phyloP scores from a whole-genome alignment of 1,284 basidiomycete species.

The Ustilago tritici region DNA sequence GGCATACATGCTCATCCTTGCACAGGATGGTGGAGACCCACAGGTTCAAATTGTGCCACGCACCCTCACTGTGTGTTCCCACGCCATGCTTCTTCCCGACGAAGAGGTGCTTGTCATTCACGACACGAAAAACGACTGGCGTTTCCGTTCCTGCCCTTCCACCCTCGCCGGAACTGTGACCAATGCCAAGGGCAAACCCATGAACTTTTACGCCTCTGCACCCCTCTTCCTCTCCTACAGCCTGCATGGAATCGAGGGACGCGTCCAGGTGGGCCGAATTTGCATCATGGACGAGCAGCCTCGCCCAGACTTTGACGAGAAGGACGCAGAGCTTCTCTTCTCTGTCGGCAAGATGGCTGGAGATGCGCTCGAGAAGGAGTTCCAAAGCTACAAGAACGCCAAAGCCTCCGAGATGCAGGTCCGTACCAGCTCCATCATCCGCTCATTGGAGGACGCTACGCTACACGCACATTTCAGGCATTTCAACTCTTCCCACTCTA shows the following conservation, averaged over 20 bases:
- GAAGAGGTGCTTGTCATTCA: constrained; percentile 50
- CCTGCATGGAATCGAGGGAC: constrained; percentile 31
- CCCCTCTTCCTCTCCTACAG: constrained; percentile 49
- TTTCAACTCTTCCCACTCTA: constrained; percentile 17
- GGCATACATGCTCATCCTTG: constrained; percentile 46
- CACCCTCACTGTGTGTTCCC: constrained; percentile 43
- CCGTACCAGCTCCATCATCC: constrained; percentile 35
- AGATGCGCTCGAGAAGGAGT: constrained; percentile 57
- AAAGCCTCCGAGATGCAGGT: constrained; percentile 52
- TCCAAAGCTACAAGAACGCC: constrained; percentile 28
- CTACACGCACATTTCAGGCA: constrained; percentile 20
- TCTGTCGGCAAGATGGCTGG: constrained; percentile 53
- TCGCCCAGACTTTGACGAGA: constrained; percentile 44
- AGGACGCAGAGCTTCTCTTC: constrained; percentile 45
- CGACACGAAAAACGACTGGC: constrained; percentile 52
- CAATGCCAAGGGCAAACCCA: constrained; percentile 34
- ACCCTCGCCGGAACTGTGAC: constrained; percentile 33
- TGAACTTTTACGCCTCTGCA: constrained; percentile 59
- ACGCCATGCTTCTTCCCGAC: constrained; percentile 57
- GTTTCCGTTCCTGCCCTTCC: constrained; percentile 44
- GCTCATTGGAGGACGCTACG: constrained; percentile 34
- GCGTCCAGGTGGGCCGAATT: constrained; percentile 53
- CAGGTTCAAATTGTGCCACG: constrained; percentile 23
- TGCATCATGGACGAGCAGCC: constrained; percentile 50
- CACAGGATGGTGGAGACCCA: constrained; percentile 33